phyloP scores from a whole-genome alignment of 352 stramenopile species.

The Aphanomyces stellatus region DNA sequence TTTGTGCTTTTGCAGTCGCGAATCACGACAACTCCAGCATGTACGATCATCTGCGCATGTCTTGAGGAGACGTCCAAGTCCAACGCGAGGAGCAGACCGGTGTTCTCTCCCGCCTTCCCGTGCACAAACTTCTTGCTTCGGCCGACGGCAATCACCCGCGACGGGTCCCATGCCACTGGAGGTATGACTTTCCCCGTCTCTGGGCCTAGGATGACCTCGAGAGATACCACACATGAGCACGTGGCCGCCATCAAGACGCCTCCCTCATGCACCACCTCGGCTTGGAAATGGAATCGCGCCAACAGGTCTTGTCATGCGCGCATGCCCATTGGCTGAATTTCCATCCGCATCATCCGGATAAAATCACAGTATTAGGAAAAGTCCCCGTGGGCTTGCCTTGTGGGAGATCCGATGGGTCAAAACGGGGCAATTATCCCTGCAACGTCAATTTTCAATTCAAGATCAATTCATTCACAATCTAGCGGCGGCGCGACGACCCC shows the following conservation, averaged over 20 bases:
- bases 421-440: neutral
- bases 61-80: conserved; percentile 17
- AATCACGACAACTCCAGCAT: neutral
- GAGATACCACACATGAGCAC: conserved; percentile 6
- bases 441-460: neutral
- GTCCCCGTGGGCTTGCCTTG: too few species aligned
- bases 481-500: neutral
- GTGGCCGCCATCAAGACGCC: neutral
- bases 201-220: conserved; percentile 16
- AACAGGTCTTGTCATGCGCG: too few species aligned
- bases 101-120: neutral
- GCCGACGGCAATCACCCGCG: neutral
- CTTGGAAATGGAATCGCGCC: neutral
- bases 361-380: too few species aligned
- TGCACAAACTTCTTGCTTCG: conserved; percentile 20
- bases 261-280: neutral
- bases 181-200: neutral
- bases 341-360: too few species aligned
- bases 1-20: conserved; percentile 15
- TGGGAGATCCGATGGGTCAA: too few species aligned
- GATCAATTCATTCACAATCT: neutral
- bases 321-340: too few species aligned
- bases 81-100: neutral
- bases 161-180: neutral
- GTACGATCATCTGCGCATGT: neutral